These are phyloP conservation scores for Hysterium pulicare DNA, from an alignment of 2,329 filamentous ascomycete species.

Conservation along the genomic window DNA sequence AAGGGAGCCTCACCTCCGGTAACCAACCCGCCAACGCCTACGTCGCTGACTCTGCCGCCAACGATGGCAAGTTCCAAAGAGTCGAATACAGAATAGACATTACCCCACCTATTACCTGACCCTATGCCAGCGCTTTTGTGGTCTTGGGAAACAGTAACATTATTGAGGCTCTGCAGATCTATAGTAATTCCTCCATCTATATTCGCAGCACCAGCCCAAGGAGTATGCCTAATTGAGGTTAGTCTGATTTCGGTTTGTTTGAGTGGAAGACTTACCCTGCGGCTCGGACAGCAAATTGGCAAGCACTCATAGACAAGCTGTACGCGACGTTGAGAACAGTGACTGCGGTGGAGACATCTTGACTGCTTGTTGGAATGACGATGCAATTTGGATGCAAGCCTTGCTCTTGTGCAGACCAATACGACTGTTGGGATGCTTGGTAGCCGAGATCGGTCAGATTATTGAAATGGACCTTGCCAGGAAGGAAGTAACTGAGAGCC, in stretches of 20 bases:
- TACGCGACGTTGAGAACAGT: constrained; percentile 14
- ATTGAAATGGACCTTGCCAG: constrained; percentile 15
- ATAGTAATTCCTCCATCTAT: constrained; percentile 26
- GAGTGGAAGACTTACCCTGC: constrained; percentile 13
- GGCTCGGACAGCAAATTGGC: constrained; percentile 18
- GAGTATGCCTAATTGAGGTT: constrained; percentile 18
- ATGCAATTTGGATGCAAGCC: constrained; percentile 18
- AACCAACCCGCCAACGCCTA: constrained; percentile 21
- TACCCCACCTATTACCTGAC: constrained; percentile 22
- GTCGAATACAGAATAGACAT: constrained; percentile 22
- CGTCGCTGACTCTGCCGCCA: constrained; percentile 19
- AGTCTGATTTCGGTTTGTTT: background rate
- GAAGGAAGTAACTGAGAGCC: constrained; percentile 16
- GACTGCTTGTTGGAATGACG: constrained; percentile 17
- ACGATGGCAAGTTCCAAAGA: constrained; percentile 15
- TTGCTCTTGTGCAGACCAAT: constrained; percentile 19
- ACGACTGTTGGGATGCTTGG: constrained; percentile 13
- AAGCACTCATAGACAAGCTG: constrained; percentile 13
- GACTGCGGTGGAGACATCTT: constrained; percentile 19
- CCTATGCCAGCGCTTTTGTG: constrained; percentile 17
- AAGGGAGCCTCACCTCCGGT: constrained; percentile 19
- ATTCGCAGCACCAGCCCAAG: constrained; percentile 21
- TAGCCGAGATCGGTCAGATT: constrained; percentile 10
- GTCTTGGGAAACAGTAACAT: constrained; percentile 18
- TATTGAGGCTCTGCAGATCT: constrained; percentile 22